Conservation (phyloP, 495 filamentous ascomycete genomes). For the Alectoria sarmentosa region DNA sequence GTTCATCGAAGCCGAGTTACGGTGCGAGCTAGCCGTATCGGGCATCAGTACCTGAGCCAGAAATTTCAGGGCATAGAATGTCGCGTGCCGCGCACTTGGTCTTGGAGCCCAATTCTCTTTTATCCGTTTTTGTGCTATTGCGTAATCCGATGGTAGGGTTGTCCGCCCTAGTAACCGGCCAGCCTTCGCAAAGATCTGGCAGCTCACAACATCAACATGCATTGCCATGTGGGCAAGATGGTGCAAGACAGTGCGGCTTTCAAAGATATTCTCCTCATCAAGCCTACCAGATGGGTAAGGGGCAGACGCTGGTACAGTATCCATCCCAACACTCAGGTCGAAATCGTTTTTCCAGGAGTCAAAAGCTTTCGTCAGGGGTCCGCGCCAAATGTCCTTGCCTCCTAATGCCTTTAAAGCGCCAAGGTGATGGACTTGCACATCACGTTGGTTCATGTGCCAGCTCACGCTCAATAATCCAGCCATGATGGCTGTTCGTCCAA, state of each 20-base stretch:
- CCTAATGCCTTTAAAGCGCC: constrained; percentile 73
- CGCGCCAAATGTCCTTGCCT: constrained; percentile 88
- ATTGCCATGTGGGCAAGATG: constrained; percentile 96
- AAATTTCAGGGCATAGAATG: constrained; percentile 89
- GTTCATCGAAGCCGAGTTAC: constrained; percentile 29
- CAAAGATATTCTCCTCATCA: constrained; percentile 74
- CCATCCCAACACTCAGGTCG: constrained; percentile 66
- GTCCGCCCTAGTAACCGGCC: constrained; percentile 76
- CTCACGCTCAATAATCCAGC: constrained; percentile 86
- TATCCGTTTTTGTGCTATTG: constrained; percentile 75
- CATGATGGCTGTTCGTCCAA: constrained; percentile 94
- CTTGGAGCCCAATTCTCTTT: constrained; percentile 86
- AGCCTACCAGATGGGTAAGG: constrained; percentile 35
- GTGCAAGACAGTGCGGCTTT: constrained; percentile 82
- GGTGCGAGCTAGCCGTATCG: constrained; percentile 34
- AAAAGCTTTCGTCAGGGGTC: constrained; percentile 78
- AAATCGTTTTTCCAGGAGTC: constrained; percentile 95
- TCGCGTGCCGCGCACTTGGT: constrained; percentile 85
- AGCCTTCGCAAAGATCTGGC: constrained; percentile 90
- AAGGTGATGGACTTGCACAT: constrained; percentile 87
- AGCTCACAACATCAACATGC: constrained; percentile 96
- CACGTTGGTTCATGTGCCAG: constrained; percentile 97
- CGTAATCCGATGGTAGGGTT: constrained; percentile 75
- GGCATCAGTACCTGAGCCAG: constrained; percentile 69
- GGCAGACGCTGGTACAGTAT: constrained; percentile 34